Evolutionary conservation across 2,329 filamentous ascomycete genomes (phyloP).

Genomic region (Colletotrichum graminicola): DNA sequence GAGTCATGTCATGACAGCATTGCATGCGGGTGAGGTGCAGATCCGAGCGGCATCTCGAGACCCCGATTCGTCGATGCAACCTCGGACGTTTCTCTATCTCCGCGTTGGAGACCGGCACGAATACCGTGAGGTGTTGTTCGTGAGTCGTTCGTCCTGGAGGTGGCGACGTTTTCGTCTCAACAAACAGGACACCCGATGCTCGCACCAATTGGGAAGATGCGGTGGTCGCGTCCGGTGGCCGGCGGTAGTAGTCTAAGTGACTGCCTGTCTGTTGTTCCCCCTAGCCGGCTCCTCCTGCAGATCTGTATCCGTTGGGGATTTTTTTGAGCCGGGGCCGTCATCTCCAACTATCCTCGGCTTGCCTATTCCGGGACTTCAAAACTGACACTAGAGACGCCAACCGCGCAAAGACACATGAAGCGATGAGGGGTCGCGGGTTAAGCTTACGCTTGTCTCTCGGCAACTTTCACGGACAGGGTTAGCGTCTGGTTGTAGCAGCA

Average conservation of each 20-base stretch:
- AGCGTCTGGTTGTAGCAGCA: neutral
- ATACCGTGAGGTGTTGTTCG: neutral
- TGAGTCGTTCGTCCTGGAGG: neutral
- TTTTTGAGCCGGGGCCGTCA: neutral
- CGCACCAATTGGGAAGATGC: slow-evolving; percentile 1
- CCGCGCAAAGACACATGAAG: neutral
- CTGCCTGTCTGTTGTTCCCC: neutral
- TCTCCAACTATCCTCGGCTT: slow-evolving; percentile 1
- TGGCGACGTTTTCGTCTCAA: slow-evolving; percentile 1
- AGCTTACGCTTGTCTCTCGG: neutral
- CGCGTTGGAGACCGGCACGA: slow-evolving; percentile 4
- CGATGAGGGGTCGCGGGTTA: neutral
- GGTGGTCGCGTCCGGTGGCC: neutral
- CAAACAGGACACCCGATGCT: neutral
- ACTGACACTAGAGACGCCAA: too few relatives aligned
- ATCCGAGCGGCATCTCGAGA: neutral
- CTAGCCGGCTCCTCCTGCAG: neutral
- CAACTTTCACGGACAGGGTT: neutral
- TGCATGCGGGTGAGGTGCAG: slow-evolving; percentile 18
- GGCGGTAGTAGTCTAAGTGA: neutral
- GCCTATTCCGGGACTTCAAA: neutral
- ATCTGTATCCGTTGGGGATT: neutral
- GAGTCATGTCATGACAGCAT: slow-evolving; percentile 17
- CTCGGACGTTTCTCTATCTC: neutral
- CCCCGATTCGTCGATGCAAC: slow-evolving; percentile 13